Base-by-base conservation (phyloP, 1,139 yeast species). In the Nakaseomyces bracarensis region DNA sequence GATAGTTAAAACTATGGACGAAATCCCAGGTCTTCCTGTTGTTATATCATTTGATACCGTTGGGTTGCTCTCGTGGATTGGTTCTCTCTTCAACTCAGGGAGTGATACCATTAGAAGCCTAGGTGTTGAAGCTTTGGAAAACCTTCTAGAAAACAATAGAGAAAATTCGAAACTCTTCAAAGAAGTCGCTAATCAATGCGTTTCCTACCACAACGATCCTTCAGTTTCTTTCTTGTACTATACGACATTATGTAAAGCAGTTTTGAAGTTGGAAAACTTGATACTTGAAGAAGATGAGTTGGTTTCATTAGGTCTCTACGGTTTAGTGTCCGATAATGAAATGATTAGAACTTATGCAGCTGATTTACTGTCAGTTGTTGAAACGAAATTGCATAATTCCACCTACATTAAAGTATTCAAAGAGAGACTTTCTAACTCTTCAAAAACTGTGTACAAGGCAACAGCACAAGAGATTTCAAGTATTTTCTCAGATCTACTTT, bases 11-110 rank as follows among this genome's bases (percentile, higher is more conserved):
- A 64, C 69, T 1, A 66, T 76, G 29, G 67, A 72, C 9, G 71
- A 70, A 15, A 61, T 62, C 19, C 54, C 65, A 5, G 62, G 42
- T 33, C 51, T 47, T 39, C 68, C 60, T 45, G 60, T 71, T 0
- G 53, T 74, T 1, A 67, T 81, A 54, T 77, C 89, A 0, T 85
- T 87, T 62, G 91, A 85, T 51, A 71, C 82, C 7, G 69, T 74
- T 4, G 79, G 77, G 1, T 66, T 87, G 28, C 69, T 87, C 62
- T 68, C 72, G 21, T 91, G 97, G 97, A 74, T 87, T 27, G 81
- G 81, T 49, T 70, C 86, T 1, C 65, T 87, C 23, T 71, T 87
- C 43, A 68, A 70, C 20, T 72, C 84, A 0, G 71, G 72, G 4
- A 72, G 74, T 38, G 87, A 80, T 10, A 70, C 71, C 34, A 68